These are phyloP conservation scores for Lagerstroemia fauriei DNA, from an alignment of 441 rosid species.

Conservation along the genomic window DNA sequence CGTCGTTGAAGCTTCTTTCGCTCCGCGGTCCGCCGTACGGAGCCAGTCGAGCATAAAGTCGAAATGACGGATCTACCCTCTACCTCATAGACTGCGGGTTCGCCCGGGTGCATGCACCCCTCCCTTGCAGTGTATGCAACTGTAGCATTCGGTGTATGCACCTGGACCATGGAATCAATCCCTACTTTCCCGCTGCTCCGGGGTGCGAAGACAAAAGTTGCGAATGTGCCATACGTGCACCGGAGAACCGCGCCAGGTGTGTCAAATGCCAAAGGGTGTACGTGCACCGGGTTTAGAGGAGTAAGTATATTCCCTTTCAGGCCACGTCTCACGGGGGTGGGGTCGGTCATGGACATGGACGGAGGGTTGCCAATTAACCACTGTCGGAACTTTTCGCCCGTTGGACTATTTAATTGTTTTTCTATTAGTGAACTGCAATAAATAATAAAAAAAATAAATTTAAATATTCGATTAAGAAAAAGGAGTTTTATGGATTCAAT, in stretches of 20 bases:
- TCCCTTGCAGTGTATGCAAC: neutral
- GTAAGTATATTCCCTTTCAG: neutral
- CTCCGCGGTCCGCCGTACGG: conserved; percentile 3
- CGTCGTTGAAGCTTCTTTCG: conserved; percentile 36
- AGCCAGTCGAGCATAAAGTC: neutral
- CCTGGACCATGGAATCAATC: neutral
- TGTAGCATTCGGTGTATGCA: neutral
- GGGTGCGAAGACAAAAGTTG: neutral
- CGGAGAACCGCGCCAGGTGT: neutral
- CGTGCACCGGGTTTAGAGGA: neutral
- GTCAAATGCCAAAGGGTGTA: neutral
- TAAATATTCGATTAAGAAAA: neutral
- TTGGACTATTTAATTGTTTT: neutral
- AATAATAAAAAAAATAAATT: neutral
- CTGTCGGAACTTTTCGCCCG: neutral
- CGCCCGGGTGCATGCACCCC: neutral
- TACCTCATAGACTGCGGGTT: neutral
- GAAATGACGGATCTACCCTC: conserved; percentile 44
- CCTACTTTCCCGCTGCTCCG: neutral
- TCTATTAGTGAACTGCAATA: neutral
- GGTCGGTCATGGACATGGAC: neutral
- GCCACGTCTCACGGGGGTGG: neutral
- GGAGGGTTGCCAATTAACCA: neutral
- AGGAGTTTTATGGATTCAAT: neutral
- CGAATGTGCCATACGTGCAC: neutral